A percentile compares a stretch with the other conserved stretches of the same genome.
Evolutionary conservation across 768 basidiomycete species (phyloP).

Genomic region (Jaapia argillacea): DNA sequence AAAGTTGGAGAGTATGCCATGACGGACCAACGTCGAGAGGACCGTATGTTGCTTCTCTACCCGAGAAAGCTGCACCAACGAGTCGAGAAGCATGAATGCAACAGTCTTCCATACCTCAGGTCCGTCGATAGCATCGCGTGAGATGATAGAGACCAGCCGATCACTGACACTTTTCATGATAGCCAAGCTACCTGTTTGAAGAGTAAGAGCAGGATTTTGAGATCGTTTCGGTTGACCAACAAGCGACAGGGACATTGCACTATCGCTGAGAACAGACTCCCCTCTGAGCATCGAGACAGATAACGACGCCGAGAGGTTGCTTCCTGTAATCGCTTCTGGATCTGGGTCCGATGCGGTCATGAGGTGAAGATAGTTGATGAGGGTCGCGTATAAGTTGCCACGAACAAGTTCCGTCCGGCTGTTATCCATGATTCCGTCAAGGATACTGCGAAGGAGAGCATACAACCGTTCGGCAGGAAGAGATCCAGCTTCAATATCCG

Average conservation of each 20-base stretch:
- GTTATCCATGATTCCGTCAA: slow-evolving; percentile 68
- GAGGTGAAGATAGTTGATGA: slow-evolving; percentile 88
- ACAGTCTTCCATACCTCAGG: slow-evolving; percentile 97
- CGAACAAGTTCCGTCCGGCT: slow-evolving; percentile 79
- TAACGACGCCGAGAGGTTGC: slow-evolving; percentile 20
- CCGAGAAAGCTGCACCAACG: slow-evolving; percentile 62
- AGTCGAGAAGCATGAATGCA: slow-evolving; percentile 84
- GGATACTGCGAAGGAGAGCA: slow-evolving; percentile 57
- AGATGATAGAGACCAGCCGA: slow-evolving; percentile 57
- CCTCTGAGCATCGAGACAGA: slow-evolving; percentile 27
- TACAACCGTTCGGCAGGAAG: slow-evolving; percentile 76
- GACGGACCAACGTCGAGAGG: slow-evolving; percentile 46
- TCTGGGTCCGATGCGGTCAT: slow-evolving; percentile 20
- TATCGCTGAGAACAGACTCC: slow-evolving; percentile 32
- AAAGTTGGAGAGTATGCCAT: slow-evolving; percentile 76
- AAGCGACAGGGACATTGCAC: slow-evolving; percentile 23
- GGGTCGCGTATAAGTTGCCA: slow-evolving; percentile 88
- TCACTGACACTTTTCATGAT: slow-evolving; percentile 65
- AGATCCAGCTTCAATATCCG: slow-evolving; percentile 52
- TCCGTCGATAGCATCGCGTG: slow-evolving; percentile 91
- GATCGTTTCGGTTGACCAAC: slow-evolving; percentile 10
- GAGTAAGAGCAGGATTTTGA: slow-evolving; percentile 15
- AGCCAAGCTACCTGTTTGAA: slow-evolving; percentile 54
- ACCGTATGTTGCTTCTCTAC: slow-evolving; percentile 59
- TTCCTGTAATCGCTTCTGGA: not conserved